Conservation (phyloP, 2,329 filamentous ascomycete species). For the Epichloe coenophiala region DNA sequence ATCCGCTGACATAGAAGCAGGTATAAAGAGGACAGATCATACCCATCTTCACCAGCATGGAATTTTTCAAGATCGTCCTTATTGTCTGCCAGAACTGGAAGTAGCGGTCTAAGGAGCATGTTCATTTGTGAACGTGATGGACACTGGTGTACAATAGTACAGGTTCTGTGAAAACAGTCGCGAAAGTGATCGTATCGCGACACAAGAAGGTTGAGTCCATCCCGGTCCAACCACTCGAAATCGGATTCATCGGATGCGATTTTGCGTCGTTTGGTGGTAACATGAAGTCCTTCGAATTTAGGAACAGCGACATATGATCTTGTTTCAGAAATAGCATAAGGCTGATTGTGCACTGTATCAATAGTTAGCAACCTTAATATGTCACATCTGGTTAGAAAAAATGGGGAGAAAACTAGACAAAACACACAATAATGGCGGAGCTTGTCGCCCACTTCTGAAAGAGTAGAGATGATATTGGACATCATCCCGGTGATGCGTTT, state of each 20-base stretch:
- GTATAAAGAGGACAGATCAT: constrained; percentile 13
- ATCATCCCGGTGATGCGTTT: constrained; percentile 18
- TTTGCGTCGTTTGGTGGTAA: constrained; percentile 16
- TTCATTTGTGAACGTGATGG: constrained; percentile 13
- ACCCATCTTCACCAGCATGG: constrained; percentile 3
- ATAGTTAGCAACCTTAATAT: not conserved
- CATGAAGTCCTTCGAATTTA: constrained; percentile 7
- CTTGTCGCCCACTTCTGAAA: constrained; percentile 15
- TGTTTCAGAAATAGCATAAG: constrained; percentile 13
- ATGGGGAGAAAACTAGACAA: not conserved
- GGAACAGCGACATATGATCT: constrained; percentile 9
- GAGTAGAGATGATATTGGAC: constrained; percentile 12
- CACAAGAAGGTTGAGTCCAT: constrained; percentile 12
- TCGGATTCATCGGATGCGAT: constrained; percentile 9
- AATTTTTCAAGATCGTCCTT: constrained; percentile 9
- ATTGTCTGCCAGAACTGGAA: constrained; percentile 10
- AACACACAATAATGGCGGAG: constrained; percentile 13
- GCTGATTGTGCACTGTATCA: constrained; percentile 6
- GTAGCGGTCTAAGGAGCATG: constrained; percentile 12
- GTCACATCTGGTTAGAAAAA: not conserved
- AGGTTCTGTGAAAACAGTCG: constrained; percentile 10
- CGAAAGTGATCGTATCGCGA: constrained; percentile 12
- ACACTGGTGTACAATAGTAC: constrained; percentile 9
- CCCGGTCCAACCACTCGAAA: constrained; percentile 15
- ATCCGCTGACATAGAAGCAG: constrained; percentile 9